Percentiles rank a stretch among this genome's conserved stretches.
Evolutionary conservation across 306 rosid species (phyloP).

Genomic region (Amphicarpaea edgeworthii): DNA sequence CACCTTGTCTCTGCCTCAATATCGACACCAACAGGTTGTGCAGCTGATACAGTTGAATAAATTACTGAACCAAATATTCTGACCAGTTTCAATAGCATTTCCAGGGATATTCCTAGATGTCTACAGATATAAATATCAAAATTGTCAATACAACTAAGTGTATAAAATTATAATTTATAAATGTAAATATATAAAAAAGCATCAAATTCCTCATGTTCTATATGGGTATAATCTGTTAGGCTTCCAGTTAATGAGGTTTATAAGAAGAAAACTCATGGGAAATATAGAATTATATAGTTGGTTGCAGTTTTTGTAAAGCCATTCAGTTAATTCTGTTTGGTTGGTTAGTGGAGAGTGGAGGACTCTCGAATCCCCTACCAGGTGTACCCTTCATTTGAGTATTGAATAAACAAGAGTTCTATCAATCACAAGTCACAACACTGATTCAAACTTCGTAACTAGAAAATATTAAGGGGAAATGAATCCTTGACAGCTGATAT

Average conservation of each 20-base stretch:
- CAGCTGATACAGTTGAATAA: conserved; percentile 80
- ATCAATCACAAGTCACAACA: conserved; percentile 5
- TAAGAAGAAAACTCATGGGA: too few relatives aligned
- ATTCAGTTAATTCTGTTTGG: too few relatives aligned
- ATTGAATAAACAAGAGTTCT: too few relatives aligned
- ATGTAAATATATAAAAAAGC: not conserved
- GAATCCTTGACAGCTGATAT: conserved; percentile 20
- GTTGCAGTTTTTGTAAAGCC: too few relatives aligned
- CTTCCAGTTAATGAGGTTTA: too few relatives aligned
- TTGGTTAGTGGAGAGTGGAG: too few relatives aligned
- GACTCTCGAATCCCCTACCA: too few relatives aligned
- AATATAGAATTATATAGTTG: too few relatives aligned
- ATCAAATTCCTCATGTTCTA: conserved; percentile 4
- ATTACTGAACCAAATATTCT: conserved; percentile 86
- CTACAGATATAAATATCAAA: conserved; percentile 51
- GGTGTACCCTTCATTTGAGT: too few relatives aligned
- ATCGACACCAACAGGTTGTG: conserved; percentile 88
- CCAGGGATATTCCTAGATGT: conserved; percentile 80
- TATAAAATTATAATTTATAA: not conserved
- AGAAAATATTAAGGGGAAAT: not conserved
- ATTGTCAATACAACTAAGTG: conserved; percentile 44
- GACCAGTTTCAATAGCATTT: conserved; percentile 90
- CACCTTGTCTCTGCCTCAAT: conserved; percentile 98
- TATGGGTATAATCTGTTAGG: conserved; percentile 20
- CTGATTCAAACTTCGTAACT: not conserved